Base-by-base conservation (phyloP, 164 flowering plant genomes). In the Umbilicus rupestris region DNA sequence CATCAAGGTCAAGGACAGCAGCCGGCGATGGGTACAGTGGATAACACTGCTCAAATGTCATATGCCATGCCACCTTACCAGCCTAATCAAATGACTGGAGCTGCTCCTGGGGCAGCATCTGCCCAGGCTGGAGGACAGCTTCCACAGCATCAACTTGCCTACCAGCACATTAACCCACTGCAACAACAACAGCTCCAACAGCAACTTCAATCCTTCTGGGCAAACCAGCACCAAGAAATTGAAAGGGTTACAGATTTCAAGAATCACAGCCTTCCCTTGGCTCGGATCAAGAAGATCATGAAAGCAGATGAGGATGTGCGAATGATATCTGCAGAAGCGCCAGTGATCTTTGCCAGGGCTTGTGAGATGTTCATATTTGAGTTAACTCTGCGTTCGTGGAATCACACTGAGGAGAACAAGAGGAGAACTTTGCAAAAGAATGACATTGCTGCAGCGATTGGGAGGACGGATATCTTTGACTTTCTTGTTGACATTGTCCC, bases 311-410 rank as follows among this genome's bases (percentile, higher is more conserved):
- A 69, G 66, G 71, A 69, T 46, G 71, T 69, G 16, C 39, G 66
- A 20, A 69, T 69, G 71, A 69, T 69, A 55, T 26, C 86, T 3
- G 84, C 86, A 10, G 86, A 83, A 70, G 86, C 86, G 37, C 86
- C 86, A 0, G 77, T 83, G 1, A 66, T 83, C 19, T 83, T 83
- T 73, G 86, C 86, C 29, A 70, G 83, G 77, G 86, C 86, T 1
- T 83, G 86, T 62, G 86, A 83, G 63, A 83, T 83, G 86, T 83
- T 83, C 74, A 81, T 83, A 31, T 52, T 79, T 17, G 86, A 83
- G 62, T 42, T 83, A 73, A 83, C 86, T 8, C 62, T 83, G 63
- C 74, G 84, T 3, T 74, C 86, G 3, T 83, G 86, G 86, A 79
- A 79, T 65, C 82, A 80, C 74, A 78, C 84, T 0, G 86, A 83